phyloP scores from a whole-genome alignment of 768 basidiomycete genomes.

The Cantharellus anzutake region DNA sequence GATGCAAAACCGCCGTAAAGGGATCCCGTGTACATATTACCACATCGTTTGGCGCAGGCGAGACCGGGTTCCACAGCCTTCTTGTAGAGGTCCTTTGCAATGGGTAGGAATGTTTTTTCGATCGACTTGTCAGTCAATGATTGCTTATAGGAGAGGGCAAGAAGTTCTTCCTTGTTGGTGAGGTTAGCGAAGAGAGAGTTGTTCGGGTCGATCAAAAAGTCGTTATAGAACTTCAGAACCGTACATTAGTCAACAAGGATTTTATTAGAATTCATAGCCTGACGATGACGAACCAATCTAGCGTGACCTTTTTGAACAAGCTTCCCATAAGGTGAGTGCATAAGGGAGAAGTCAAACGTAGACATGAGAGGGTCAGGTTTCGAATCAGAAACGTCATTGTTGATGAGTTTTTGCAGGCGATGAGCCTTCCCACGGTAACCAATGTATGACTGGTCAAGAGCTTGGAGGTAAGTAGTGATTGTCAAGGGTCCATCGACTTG shows the following conservation, averaged over 20 bases:
- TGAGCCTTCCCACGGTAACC: constrained; percentile 69
- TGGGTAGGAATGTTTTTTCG: constrained; percentile 83
- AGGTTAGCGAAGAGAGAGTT: constrained; percentile 49
- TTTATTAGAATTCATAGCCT: neutral
- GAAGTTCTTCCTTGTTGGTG: constrained; percentile 49
- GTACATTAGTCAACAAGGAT: neutral
- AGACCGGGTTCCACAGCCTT: constrained; percentile 63
- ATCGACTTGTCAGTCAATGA: constrained; percentile 86
- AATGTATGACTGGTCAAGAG: constrained; percentile 77
- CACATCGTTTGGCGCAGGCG: constrained; percentile 75
- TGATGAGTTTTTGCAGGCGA: constrained; percentile 19
- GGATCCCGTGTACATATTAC: constrained; percentile 98
- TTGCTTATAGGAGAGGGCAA: constrained; percentile 43
- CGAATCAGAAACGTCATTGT: constrained; percentile 30
- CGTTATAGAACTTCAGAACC: constrained; percentile 44
- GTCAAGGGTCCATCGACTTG: constrained; percentile 96
- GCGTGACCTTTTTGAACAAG: constrained; percentile 95
- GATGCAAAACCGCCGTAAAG: constrained; percentile 89
- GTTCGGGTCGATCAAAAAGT: constrained; percentile 67
- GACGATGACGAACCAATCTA: constrained; percentile 33
- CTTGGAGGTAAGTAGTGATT: constrained; percentile 84
- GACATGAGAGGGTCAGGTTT: constrained; percentile 23
- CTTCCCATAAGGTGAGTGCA: constrained; percentile 98
- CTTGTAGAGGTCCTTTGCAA: constrained; percentile 57
- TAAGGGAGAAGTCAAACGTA: constrained; percentile 78